phyloP scores from a whole-genome alignment of 2,329 filamentous ascomycete species.

The Cercospora zeae-maydis region DNA sequence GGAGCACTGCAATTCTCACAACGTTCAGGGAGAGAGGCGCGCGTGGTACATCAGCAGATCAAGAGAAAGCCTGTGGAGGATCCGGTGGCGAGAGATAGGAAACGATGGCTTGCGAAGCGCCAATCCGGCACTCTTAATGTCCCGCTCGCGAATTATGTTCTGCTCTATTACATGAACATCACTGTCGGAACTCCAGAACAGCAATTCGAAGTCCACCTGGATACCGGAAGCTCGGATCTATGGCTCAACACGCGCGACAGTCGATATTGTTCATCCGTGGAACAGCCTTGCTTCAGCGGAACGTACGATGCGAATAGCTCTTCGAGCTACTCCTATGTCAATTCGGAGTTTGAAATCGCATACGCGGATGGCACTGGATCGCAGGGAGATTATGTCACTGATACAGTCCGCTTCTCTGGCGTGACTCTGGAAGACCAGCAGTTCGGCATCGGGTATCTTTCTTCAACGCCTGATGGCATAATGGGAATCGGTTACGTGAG shows the following conservation, averaged over 20 bases:
- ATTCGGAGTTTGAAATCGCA: conserved; percentile 75
- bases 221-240: conserved; percentile 62
- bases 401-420: conserved; percentile 58
- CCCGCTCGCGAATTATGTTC: conserved; percentile 54
- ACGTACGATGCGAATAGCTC: conserved; percentile 68
- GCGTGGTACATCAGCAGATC: conserved; percentile 49
- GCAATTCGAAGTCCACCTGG: conserved; percentile 54
- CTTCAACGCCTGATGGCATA: conserved; percentile 63
- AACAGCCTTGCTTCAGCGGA: conserved; percentile 59
- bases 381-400: conserved; percentile 72
- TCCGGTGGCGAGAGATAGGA: conserved; percentile 47
- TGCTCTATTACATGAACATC: conserved; percentile 57
- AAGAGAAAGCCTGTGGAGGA: conserved; percentile 46
- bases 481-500: conserved; percentile 76
- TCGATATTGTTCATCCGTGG: conserved; percentile 49
- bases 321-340: conserved; percentile 70
- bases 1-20: conserved; percentile 2
- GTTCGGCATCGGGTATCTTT: conserved; percentile 68
- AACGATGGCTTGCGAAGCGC: conserved; percentile 41
- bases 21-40: neutral
- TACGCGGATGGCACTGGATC: conserved; percentile 80
- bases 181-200: conserved; percentile 57
- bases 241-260: conserved; percentile 65
- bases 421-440: conserved; percentile 56
- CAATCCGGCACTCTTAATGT: conserved; percentile 32